Conservation (phyloP, 768 basidiomycete genomes). For the Termitomyces sp. region DNA sequence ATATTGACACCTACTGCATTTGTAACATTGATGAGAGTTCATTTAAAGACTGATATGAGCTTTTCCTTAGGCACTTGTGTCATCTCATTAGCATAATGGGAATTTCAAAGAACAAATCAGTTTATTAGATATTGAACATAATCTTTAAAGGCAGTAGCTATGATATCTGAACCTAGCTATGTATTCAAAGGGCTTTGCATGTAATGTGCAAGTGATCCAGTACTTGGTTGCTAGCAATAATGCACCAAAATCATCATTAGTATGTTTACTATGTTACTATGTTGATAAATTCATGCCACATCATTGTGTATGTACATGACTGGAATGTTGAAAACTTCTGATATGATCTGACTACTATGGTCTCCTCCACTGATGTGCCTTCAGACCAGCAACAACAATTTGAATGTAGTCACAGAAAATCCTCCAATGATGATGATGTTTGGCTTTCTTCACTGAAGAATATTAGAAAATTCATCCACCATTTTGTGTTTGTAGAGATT, state of each 20-base stretch:
- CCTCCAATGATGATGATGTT: slow-evolving; percentile 90
- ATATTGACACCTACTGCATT: slow-evolving; percentile 96
- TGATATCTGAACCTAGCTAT: slow-evolving; percentile 81
- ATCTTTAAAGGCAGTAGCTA: slow-evolving; percentile 79
- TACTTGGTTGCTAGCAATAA: slow-evolving; percentile 81
- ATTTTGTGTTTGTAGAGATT: slow-evolving; percentile 73
- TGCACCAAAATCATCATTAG: slow-evolving; percentile 77
- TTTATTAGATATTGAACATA: slow-evolving; percentile 83
- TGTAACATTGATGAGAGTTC: slow-evolving; percentile 83
- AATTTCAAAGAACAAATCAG: slow-evolving; percentile 10
- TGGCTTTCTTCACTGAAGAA: slow-evolving; percentile 80
- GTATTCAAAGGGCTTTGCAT: slow-evolving; percentile 93
- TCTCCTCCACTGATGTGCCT: slow-evolving; percentile 33
- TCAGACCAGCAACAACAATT: slow-evolving; percentile 63
- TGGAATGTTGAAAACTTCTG: slow-evolving; percentile 55
- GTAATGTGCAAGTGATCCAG: slow-evolving; percentile 91
- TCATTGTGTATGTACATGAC: slow-evolving; percentile 88
- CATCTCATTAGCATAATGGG: slow-evolving; percentile 1
- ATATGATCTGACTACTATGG: slow-evolving; percentile 20
- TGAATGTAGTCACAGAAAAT: slow-evolving; percentile 77
- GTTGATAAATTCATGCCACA: slow-evolving; percentile 91
- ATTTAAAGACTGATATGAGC: slow-evolving; percentile 75
- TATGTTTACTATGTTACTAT: slow-evolving; percentile 86
- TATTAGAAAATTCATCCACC: slow-evolving; percentile 71
- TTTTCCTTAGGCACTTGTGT: slow-evolving; percentile 85